phyloP scores from a whole-genome alignment of 139 green algal genomes.

The Closterium sp. region DNA sequence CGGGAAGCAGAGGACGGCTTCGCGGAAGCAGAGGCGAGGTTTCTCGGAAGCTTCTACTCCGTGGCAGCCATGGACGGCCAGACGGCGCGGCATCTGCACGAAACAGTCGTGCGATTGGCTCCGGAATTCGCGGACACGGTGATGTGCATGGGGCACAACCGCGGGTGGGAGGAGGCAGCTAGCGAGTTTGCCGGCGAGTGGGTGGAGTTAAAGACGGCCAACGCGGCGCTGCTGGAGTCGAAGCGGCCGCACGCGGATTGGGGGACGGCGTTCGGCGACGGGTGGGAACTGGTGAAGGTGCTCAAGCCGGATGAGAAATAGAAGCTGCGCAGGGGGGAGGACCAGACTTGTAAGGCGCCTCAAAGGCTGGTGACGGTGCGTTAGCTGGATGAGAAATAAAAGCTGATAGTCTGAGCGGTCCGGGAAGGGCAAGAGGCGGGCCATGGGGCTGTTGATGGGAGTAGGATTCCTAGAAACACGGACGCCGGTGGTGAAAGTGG shows the following conservation, averaged over 20 bases:
- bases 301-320: not conserved
- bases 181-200: constrained; percentile 58
- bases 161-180: constrained; percentile 78
- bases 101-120: constrained; percentile 29
- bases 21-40: constrained; percentile 60
- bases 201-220: constrained; percentile 72
- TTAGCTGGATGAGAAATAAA: not conserved
- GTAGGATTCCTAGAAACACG: too few species aligned
- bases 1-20: constrained; percentile 47
- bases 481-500: too few species aligned
- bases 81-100: constrained; percentile 63
- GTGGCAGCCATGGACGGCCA: constrained; percentile 78
- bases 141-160: constrained; percentile 83
- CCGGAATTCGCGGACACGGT: constrained; percentile 42
- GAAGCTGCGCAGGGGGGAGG: too few species aligned
- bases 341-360: too few species aligned
- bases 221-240: constrained; percentile 68
- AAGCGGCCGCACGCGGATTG: constrained; percentile 12
- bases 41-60: constrained; percentile 78
- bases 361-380: not conserved
- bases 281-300: constrained; percentile 11
- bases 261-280: not conserved
- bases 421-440: too few species aligned
- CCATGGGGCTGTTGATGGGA: too few species aligned
- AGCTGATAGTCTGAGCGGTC: too few species aligned